These are phyloP conservation scores for Abrus precatorius DNA, from an alignment of 306 rosid species.

Conservation along the genomic window DNA sequence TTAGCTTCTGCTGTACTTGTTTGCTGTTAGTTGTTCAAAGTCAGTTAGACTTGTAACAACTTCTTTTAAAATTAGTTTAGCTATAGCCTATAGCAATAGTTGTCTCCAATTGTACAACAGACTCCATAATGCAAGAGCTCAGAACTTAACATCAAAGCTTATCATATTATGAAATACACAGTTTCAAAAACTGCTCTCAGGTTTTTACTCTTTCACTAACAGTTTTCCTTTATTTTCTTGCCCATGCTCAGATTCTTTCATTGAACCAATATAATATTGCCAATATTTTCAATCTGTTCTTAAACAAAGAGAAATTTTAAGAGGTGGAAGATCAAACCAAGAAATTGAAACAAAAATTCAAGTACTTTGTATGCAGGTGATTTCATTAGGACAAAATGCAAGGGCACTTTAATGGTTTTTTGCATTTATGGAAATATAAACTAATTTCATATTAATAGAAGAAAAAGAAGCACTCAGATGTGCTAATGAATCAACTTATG, in stretches of 20 bases:
- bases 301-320: no score
- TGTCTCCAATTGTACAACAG: slow-evolving; percentile 21
- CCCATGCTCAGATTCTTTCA: background rate
- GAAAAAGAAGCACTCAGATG: background rate
- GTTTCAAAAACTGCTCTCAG: background rate
- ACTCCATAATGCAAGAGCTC: slow-evolving; percentile 6
- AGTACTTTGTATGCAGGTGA: no score
- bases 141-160: background rate
- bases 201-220: background rate
- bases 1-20: background rate
- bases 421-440: no score
- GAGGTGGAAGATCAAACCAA: no score
- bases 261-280: background rate
- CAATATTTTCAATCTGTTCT: background rate
- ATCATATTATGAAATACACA: slow-evolving; percentile 12
- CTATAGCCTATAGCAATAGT: background rate
- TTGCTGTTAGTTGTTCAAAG: no score
- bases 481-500: slow-evolving; percentile 7
- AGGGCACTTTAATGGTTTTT: background rate
- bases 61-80: background rate
- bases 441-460: no score
- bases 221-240: background rate
- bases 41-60: no score
- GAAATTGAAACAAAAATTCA: no score
- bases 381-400: no score